Base-by-base conservation (phyloP, 176 grass and related monocot species). In the Thinopyrum elongatum region DNA sequence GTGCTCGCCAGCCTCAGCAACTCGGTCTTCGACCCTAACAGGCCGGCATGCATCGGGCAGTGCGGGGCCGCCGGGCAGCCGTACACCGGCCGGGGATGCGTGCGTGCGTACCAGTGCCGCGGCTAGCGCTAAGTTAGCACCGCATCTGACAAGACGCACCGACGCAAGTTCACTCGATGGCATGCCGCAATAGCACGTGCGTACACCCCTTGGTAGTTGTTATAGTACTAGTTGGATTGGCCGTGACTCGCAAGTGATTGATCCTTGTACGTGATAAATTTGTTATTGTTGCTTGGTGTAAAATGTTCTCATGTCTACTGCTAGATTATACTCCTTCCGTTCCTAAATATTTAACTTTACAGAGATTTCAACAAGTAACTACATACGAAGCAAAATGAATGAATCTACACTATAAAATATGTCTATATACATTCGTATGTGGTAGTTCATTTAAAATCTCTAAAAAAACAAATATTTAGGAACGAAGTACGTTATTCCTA, bases 11-110 rank as follows among this genome's bases (percentile, higher is more conserved):
- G 19, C 21, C 4, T 47, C 59, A 0, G 8, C 9, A 31, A 1
- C 27, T 35, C 9, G 44, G 64, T 13, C 3, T 23, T 80, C 6
- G 2, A 78, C 1, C 16, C 64, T 6, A 25, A 71, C 49, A 47
- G 4, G 25, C 46, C 49, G 23, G 84, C 65, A 4, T 86, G 84
- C 84, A 4, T 60, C 22, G 1, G 33, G 4, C 6, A 34, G 23
- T 79, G 84, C 65, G 1, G 47, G 10, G 64, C 0, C 15, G 0
- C 0, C 6, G 76, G 64, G 8, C 7, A 0, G 42, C 0, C 76
- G 64, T 86, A 80, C 76, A 71, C 76, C 64, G 76, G 76, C 47
- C 47, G 41, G 60, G 83, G 73, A 30, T 85, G 73, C 41, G 4
- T 19, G 27, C 36, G 19, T 1, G 27, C 21, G 21, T 85, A 78